Percentiles rank a stretch among this genome's conserved stretches.
Conservation (phyloP, 192 early-diverging fungal genomes). For the Podila epigama region DNA sequence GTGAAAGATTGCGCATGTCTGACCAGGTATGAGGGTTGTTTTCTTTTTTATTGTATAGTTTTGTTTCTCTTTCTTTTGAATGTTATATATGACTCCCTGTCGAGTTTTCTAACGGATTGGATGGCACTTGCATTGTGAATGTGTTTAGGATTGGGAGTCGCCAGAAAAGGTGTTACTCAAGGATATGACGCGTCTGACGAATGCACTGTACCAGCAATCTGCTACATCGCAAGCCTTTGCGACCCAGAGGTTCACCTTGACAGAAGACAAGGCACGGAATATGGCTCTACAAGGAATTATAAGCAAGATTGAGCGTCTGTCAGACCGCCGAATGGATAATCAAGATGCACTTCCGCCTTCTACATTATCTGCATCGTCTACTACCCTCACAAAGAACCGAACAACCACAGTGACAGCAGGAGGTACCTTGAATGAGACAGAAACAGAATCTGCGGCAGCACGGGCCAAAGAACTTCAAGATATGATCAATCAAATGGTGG, state of each 20-base stretch:
- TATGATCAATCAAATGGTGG: constrained; percentile 29
- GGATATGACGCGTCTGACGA: constrained; percentile 54
- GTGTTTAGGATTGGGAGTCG: constrained; percentile 57
- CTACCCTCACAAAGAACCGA: constrained; percentile 58
- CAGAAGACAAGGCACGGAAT: constrained; percentile 53
- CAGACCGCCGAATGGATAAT: constrained; percentile 49
- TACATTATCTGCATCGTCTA: constrained; percentile 59
- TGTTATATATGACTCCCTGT: too few relatives aligned
- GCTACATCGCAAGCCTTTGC: constrained; percentile 31
- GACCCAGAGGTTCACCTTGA: constrained; percentile 53
- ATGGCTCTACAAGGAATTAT: constrained; percentile 54
- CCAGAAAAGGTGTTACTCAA: constrained; percentile 56
- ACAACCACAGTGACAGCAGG: background rate
- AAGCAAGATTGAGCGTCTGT: constrained; percentile 55
- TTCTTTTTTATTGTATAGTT: background rate
- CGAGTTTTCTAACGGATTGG: too few relatives aligned
- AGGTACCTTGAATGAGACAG: background rate
- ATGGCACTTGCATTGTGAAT: background rate
- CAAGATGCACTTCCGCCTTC: constrained; percentile 53
- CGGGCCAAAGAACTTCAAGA: constrained; percentile 21
- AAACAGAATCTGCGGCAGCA: background rate
- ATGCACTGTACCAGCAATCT: constrained; percentile 55
- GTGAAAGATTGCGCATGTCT: constrained; percentile 51
- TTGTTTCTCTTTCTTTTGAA: constrained; percentile 1
- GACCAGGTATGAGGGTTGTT: constrained; percentile 49